Conservation (phyloP, 1,284 basidiomycete genomes). For the Sparassis latifolia region DNA sequence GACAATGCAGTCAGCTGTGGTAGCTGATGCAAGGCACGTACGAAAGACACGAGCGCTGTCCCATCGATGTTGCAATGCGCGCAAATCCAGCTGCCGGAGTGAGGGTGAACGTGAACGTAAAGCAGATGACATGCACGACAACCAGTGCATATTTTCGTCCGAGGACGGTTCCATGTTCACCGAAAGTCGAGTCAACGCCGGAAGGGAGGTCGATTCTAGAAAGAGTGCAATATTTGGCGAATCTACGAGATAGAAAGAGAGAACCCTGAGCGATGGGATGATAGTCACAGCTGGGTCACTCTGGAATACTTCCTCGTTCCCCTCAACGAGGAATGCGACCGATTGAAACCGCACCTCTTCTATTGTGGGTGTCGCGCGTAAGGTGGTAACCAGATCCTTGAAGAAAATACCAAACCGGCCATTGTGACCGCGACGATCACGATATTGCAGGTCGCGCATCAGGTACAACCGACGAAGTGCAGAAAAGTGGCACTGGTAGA, state of each 20-base stretch:
- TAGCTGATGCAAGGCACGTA: slow-evolving; percentile 25
- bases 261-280: slow-evolving; percentile 17
- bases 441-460: slow-evolving; percentile 23
- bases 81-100: slow-evolving; percentile 26
- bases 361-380: slow-evolving; percentile 19
- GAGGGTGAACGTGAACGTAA: slow-evolving; percentile 18
- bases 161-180: slow-evolving; percentile 24
- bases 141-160: slow-evolving; percentile 27
- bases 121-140: slow-evolving; percentile 20
- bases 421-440: slow-evolving; percentile 10
- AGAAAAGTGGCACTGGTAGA: slow-evolving; percentile 18
- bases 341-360: slow-evolving; percentile 24
- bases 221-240: slow-evolving; percentile 24
- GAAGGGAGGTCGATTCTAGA: slow-evolving; percentile 23
- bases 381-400: slow-evolving; percentile 20
- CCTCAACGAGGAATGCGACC: slow-evolving; percentile 23
- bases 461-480: slow-evolving; percentile 21
- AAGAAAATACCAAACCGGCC: slow-evolving; percentile 23
- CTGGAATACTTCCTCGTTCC: slow-evolving; percentile 21
- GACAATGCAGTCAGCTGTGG: slow-evolving; percentile 26
- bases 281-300: slow-evolving; percentile 13
- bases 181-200: slow-evolving; percentile 20
- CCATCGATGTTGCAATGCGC: slow-evolving; percentile 27
- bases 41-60: slow-evolving; percentile 23
- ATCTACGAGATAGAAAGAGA: slow-evolving; percentile 24